Evolutionary conservation across 164 flowering plant genomes (phyloP).

Genomic region (Protea cynaroides): DNA sequence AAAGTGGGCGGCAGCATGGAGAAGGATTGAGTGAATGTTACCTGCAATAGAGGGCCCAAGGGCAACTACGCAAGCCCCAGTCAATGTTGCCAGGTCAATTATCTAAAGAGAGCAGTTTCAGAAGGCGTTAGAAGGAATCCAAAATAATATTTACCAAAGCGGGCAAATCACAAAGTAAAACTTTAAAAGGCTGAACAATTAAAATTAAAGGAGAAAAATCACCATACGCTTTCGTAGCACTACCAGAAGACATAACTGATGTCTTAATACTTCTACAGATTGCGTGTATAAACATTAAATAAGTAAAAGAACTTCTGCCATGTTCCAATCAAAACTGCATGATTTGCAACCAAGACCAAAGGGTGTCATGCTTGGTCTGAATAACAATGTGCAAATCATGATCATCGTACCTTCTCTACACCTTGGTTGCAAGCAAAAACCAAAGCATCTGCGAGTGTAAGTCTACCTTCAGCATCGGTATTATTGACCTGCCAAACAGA

Average conservation of each 20-base stretch:
- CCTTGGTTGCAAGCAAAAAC: constrained; percentile 96
- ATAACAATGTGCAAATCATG: no score
- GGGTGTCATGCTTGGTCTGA: no score
- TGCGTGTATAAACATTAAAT: no score
- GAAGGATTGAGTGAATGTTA: constrained; percentile 17
- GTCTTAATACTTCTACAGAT: not conserved
- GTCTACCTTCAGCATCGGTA: constrained; percentile 98
- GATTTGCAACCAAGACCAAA: no score
- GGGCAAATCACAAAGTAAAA: not conserved
- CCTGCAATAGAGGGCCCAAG: constrained; percentile 95
- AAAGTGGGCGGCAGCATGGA: not conserved
- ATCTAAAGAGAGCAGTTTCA: constrained; percentile 36
- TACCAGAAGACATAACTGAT: no score
- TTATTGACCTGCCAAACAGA: constrained; percentile 63
- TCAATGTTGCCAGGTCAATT: constrained; percentile 91
- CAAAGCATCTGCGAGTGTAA: constrained; percentile 97
- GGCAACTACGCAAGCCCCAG: constrained; percentile 89
- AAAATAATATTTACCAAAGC: not conserved
- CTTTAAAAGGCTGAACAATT: not conserved
- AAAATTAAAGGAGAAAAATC: no score
- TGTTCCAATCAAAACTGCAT: not conserved
- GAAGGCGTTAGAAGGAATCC: constrained; percentile 3
- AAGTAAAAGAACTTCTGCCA: no score
- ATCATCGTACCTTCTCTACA: constrained; percentile 69
- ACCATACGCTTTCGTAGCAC: no score